Conservation (phyloP, 2,329 filamentous ascomycete species). For the Scolecobasidium constrictum region DNA sequence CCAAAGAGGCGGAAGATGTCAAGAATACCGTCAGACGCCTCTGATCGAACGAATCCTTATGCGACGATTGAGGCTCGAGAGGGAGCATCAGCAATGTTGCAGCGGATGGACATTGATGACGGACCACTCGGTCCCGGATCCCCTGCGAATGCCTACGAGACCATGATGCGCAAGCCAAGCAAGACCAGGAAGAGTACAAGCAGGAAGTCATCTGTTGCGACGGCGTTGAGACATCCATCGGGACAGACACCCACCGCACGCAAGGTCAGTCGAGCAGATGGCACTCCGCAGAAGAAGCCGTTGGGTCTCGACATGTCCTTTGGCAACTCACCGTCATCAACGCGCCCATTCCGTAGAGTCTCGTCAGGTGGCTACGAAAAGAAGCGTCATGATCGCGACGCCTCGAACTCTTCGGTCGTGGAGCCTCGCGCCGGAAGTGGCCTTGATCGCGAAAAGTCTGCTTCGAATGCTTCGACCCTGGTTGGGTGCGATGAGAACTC, state of each 20-base stretch:
- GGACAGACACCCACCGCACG: conserved; percentile 31
- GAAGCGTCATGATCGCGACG: conserved; percentile 10
- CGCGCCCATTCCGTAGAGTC: conserved; percentile 81
- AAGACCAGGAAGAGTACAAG: not conserved
- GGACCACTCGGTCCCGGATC: conserved; percentile 28
- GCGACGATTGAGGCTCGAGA: conserved; percentile 7
- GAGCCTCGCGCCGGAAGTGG: conserved; percentile 5
- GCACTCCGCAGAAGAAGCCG: conserved; percentile 50
- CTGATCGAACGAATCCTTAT: conserved; percentile 9
- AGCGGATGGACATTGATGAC: conserved; percentile 32
- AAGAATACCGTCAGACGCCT: conserved; percentile 29
- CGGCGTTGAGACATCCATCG: conserved; percentile 24
- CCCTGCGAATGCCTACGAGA: conserved; percentile 24
- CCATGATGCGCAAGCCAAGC: conserved; percentile 15
- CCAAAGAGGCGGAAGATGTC: conserved; percentile 36
- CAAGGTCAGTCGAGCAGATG: conserved; percentile 24
- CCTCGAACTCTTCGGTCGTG: not conserved
- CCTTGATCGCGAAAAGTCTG: conserved; percentile 7
- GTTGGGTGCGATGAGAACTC: conserved; percentile 10
- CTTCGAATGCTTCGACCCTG: conserved; percentile 9
- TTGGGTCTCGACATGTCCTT: conserved; percentile 85
- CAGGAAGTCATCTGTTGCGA: conserved; percentile 27
- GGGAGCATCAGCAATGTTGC: conserved; percentile 17
- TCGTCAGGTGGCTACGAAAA: conserved; percentile 44
- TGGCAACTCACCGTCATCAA: conserved; percentile 85